phyloP scores from a whole-genome alignment of 768 basidiomycete genomes.

The Floccularia luteovirens region DNA sequence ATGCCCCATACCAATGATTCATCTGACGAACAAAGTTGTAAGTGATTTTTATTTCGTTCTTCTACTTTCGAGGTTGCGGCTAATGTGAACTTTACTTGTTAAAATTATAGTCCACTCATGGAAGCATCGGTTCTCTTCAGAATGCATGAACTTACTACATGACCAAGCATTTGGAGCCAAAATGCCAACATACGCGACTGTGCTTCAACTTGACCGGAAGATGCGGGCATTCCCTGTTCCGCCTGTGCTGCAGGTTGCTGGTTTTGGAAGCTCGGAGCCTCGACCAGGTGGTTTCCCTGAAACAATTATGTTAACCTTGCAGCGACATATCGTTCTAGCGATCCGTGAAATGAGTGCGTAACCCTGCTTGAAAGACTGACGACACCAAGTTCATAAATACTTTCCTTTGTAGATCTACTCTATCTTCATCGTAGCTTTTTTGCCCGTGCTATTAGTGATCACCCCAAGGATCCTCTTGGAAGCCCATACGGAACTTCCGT shows the following conservation, averaged over 20 bases:
- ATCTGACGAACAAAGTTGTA: constrained; percentile 54
- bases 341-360: constrained; percentile 63
- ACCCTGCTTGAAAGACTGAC: constrained; percentile 3
- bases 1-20: constrained; percentile 43
- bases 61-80: too few relatives aligned
- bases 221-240: constrained; percentile 64
- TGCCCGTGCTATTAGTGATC: constrained; percentile 64
- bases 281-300: constrained; percentile 37
- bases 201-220: constrained; percentile 61
- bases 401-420: constrained; percentile 42
- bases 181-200: constrained; percentile 58
- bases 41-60: too few relatives aligned
- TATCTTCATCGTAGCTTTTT: constrained; percentile 73
- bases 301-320: constrained; percentile 46
- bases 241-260: constrained; percentile 56
- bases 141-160: constrained; percentile 63
- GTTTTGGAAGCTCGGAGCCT: constrained; percentile 51
- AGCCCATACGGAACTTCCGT: constrained; percentile 70
- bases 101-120: constrained; percentile 45
- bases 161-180: constrained; percentile 70
- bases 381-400: constrained; percentile 1
- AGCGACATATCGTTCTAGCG: constrained; percentile 61
- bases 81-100: background rate
- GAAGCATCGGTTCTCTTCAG: constrained; percentile 63
- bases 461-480: constrained; percentile 66